phyloP scores from a whole-genome alignment of 1,139 yeast genomes.

The Pichia norvegensis region DNA sequence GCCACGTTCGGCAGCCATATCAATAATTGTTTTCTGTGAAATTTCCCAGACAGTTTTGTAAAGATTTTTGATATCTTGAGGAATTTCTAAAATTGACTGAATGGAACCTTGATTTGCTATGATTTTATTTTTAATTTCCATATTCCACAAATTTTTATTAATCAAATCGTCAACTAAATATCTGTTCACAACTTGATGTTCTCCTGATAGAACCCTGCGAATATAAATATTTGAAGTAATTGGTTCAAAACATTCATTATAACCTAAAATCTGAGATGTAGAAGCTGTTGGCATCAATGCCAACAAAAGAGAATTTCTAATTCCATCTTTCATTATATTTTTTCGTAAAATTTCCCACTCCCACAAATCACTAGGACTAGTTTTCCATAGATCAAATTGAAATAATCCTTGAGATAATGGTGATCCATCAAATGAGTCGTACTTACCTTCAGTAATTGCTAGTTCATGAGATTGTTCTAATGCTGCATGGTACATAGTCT shows the following conservation, averaged over 20 bases:
- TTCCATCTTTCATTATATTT: constrained; percentile 36
- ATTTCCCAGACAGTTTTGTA: constrained; percentile 97
- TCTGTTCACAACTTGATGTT: constrained; percentile 50
- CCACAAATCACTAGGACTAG: constrained; percentile 43
- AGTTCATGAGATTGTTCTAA: constrained; percentile 48
- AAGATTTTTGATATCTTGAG: constrained; percentile 64
- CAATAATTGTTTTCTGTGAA: constrained; percentile 79
- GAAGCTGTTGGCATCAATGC: constrained; percentile 63
- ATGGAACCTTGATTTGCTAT: constrained; percentile 80
- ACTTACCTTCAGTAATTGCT: constrained; percentile 42
- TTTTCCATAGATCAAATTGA: constrained; percentile 49
- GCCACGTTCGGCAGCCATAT: constrained; percentile 93
- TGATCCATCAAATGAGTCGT: constrained; percentile 44
- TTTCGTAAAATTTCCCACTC: constrained; percentile 45
- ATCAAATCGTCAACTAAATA: constrained; percentile 44
- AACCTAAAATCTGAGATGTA: constrained; percentile 54
- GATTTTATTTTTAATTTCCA: constrained; percentile 66
- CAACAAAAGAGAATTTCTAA: constrained; percentile 48
- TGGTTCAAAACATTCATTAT: constrained; percentile 54
- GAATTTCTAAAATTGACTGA: constrained; percentile 68
- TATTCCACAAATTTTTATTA: constrained; percentile 44
- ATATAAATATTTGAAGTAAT: constrained; percentile 50
- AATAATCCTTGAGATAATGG: constrained; percentile 49
- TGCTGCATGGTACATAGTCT: constrained; percentile 53
- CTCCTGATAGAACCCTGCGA: constrained; percentile 52